Percentiles rank a stretch among this genome's conserved stretches.
Evolutionary conservation across 2,329 filamentous ascomycete genomes (phyloP).

Genomic region (Neoascochyta sp.): DNA sequence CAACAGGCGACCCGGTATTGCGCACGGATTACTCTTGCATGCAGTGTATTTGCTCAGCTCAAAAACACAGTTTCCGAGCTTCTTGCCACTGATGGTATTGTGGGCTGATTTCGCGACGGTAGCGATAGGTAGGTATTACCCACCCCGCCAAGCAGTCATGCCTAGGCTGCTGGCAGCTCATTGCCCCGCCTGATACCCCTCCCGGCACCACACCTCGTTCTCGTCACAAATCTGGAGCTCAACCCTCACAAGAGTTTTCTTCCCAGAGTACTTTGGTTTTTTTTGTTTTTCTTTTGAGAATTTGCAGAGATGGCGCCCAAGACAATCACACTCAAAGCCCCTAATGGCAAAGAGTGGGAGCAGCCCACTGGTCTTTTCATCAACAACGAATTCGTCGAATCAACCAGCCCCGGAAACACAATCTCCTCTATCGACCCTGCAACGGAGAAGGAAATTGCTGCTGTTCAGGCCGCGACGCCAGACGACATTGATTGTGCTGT

Average conservation of each 20-base stretch:
- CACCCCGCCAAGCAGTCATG: slow-evolving; percentile 1
- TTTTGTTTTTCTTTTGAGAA: background rate
- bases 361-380: slow-evolving; percentile 45
- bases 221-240: background rate
- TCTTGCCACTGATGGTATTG: background rate
- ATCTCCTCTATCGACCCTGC: slow-evolving; percentile 15
- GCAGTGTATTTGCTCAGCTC: background rate
- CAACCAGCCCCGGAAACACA: slow-evolving; percentile 17
- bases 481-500: slow-evolving; percentile 37
- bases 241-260: background rate
- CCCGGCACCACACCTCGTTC: background rate
- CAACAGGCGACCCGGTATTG: background rate
- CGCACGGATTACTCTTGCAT: slow-evolving; percentile 1
- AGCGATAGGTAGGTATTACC: no score
- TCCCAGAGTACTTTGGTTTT: no score
- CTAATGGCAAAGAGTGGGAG: slow-evolving; percentile 38
- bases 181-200: slow-evolving; percentile 3
- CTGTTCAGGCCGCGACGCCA: slow-evolving; percentile 29
- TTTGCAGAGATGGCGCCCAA: slow-evolving; percentile 3
- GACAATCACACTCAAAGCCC: slow-evolving; percentile 35
- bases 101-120: slow-evolving; percentile 1
- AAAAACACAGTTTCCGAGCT: slow-evolving; percentile 1
- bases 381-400: slow-evolving; percentile 43
- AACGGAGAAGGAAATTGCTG: slow-evolving; percentile 28
- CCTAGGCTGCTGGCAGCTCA: slow-evolving; percentile 3